phyloP scores from a whole-genome alignment of 352 stramenopile species.

The Globisporangium acanthophoron region DNA sequence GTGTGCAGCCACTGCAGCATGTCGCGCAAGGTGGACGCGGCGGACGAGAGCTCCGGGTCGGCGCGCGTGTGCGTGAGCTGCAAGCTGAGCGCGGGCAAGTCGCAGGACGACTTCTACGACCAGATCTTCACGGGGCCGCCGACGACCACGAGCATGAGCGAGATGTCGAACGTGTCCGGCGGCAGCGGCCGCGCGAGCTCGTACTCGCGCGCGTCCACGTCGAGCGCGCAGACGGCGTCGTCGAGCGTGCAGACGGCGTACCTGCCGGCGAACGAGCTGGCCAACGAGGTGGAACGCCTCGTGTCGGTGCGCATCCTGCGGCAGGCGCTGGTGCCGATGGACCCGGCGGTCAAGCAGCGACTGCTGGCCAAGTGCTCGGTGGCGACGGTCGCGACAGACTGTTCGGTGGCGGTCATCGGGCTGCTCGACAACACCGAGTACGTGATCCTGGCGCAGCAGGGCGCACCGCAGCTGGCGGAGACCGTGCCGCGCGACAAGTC shows the following conservation, averaged over 20 bases:
- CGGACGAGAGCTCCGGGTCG: slow-evolving; percentile 44
- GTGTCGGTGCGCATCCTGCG: slow-evolving; percentile 47
- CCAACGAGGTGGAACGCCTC: slow-evolving; percentile 67
- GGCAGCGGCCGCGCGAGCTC: slow-evolving; percentile 39
- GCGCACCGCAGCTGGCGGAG: slow-evolving; percentile 15
- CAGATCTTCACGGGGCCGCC: slow-evolving; percentile 60
- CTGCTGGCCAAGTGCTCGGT: slow-evolving; percentile 73
- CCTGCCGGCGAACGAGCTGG: slow-evolving; percentile 54
- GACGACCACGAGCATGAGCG: slow-evolving; percentile 11
- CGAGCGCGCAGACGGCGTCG: slow-evolving; percentile 20
- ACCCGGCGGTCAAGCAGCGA: slow-evolving; percentile 37
- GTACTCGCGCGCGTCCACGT: slow-evolving; percentile 34
- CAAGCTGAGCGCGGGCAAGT: slow-evolving; percentile 65
- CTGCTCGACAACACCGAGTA: slow-evolving; percentile 74
- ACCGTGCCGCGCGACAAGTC: slow-evolving; percentile 54
- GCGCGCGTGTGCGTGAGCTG: slow-evolving; percentile 79
- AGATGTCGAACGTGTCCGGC: slow-evolving; percentile 14
- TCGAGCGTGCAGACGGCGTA: slow-evolving; percentile 24
- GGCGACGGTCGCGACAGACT: slow-evolving; percentile 72
- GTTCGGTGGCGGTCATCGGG: slow-evolving; percentile 55
- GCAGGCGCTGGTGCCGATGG: slow-evolving; percentile 31
- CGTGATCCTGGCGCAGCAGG: slow-evolving; percentile 47
- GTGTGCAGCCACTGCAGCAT: slow-evolving; percentile 81
- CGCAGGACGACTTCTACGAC: slow-evolving; percentile 78
- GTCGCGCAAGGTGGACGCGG: slow-evolving; percentile 44